Conservation (phyloP, 495 filamentous ascomycete genomes). For the Neurospora pannonica region DNA sequence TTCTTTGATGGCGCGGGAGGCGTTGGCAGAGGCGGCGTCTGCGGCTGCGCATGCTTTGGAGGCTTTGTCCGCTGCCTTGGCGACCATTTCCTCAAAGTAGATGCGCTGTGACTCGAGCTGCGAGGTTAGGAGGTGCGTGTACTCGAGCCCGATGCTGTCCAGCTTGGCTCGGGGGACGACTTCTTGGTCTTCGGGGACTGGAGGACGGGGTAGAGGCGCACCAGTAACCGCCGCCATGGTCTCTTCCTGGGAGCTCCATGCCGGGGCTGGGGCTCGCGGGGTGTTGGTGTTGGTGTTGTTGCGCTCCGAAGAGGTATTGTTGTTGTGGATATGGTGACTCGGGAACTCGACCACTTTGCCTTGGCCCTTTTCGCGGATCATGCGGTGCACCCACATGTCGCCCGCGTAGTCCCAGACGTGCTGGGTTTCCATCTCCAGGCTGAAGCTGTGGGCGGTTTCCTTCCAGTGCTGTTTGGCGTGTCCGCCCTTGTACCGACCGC, state of each 20-base stretch:
- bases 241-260: background rate
- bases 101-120: slow-evolving; percentile 86
- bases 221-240: background rate
- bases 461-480: slow-evolving; percentile 95
- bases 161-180: slow-evolving; percentile 83
- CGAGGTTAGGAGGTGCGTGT: slow-evolving; percentile 81
- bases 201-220: background rate
- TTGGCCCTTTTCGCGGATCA: slow-evolving; percentile 86
- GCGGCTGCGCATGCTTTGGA: slow-evolving; percentile 59
- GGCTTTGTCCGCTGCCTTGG: slow-evolving; percentile 87
- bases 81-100: slow-evolving; percentile 91
- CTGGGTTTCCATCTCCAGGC: slow-evolving; percentile 85
- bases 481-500: slow-evolving; percentile 85
- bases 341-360: slow-evolving; percentile 85
- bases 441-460: slow-evolving; percentile 77
- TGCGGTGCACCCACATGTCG: slow-evolving; percentile 89
- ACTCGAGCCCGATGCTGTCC: slow-evolving; percentile 85
- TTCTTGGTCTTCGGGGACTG: slow-evolving; percentile 40
- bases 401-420: slow-evolving; percentile 96
- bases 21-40: slow-evolving; percentile 48
- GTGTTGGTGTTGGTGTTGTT: slow-evolving; percentile 9
- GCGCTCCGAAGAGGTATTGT: slow-evolving; percentile 2
- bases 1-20: slow-evolving; percentile 39
- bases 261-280: background rate
- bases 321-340: slow-evolving; percentile 15